Percentiles rank a stretch among this genome's conserved stretches.
phyloP scores from a whole-genome alignment of 2,329 filamentous ascomycete genomes.

The Byssothecium circinans region DNA sequence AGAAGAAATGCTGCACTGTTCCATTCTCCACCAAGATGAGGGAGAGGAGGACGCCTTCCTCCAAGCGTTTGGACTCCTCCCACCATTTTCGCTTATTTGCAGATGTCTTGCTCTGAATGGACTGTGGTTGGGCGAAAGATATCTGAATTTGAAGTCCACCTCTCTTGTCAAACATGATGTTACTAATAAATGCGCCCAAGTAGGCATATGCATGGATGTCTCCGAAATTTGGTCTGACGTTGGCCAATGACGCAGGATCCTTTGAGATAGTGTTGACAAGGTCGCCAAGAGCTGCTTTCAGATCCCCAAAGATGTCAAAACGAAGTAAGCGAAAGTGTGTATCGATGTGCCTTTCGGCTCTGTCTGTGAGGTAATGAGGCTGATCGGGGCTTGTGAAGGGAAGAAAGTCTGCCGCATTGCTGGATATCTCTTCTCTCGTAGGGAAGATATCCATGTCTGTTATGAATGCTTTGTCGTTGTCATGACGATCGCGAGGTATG shows the following conservation, averaged over 20 bases:
- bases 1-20: conserved; percentile 28
- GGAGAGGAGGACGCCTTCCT: conserved; percentile 30
- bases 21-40: conserved; percentile 20
- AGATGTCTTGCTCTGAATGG: conserved; percentile 13
- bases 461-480: conserved; percentile 41
- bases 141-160: conserved; percentile 24
- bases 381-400: conserved; percentile 33
- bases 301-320: conserved; percentile 36
- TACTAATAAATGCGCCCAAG: conserved; percentile 17
- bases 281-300: conserved; percentile 27
- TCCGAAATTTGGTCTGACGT: conserved; percentile 15
- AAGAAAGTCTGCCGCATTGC: conserved; percentile 45
- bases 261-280: conserved; percentile 18
- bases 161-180: conserved; percentile 17
- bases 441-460: conserved; percentile 35
- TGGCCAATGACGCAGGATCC: conserved; percentile 5
- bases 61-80: conserved; percentile 30
- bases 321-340: conserved; percentile 38
- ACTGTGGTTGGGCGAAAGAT: conserved; percentile 23
- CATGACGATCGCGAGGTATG: conserved; percentile 26
- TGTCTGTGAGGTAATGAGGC: conserved; percentile 27
- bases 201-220: conserved; percentile 27
- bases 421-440: conserved; percentile 33
- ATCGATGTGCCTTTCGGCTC: conserved; percentile 34
- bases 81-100: conserved; percentile 28